Evolutionary conservation across 2,329 filamentous ascomycete species (phyloP), one percentile per base, ranked within the genome.

Genomic region (Xylaria sp.): DNA sequence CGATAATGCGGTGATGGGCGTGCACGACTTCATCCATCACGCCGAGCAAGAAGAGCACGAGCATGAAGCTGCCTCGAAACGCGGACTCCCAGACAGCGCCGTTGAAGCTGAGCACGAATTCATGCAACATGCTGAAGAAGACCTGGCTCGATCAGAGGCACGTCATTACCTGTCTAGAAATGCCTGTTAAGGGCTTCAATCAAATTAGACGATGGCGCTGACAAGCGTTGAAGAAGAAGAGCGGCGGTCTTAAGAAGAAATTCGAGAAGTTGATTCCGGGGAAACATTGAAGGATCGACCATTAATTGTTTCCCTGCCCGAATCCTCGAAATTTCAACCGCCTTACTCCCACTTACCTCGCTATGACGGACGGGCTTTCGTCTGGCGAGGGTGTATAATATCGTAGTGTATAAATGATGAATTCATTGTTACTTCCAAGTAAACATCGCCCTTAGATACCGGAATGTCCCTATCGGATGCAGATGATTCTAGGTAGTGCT

Each of bases 21-120:
- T 71, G 21, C 70, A 73, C 66, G 70, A 73, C 61, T 70, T 74
- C 65, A 73, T 74, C n/a, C 72, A 73, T 45, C 72, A 72, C 61
- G 72, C 71, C 51, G 72, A 74, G 53, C 71, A 73, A 55, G 72
- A 74, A 57, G 71, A 74, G 43, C 71, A 73, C 51, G 72, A 74
- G 65, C 65, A 73, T 38, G 71, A 73, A 56, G 71, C 72, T 6
- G 70, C 70, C 17, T 31, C 56, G 47, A 72, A 69, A 60, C 70
- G 71, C n/a, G 72, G 72, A 2, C 57, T 74, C 8, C 53, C 72
- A 7, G 70, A 74, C 54, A 56, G 64, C 31, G 71, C 71, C 7
- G 70, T 69, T 25, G 68, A 72, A 60, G 71, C 71, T 33, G 72
- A 74, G 53, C 69, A 70, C 43, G 70, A 73, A 49, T 56, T 74